Conservation (phyloP, 345 rosid genomes). For the Bruguiera gymnorhiza region DNA sequence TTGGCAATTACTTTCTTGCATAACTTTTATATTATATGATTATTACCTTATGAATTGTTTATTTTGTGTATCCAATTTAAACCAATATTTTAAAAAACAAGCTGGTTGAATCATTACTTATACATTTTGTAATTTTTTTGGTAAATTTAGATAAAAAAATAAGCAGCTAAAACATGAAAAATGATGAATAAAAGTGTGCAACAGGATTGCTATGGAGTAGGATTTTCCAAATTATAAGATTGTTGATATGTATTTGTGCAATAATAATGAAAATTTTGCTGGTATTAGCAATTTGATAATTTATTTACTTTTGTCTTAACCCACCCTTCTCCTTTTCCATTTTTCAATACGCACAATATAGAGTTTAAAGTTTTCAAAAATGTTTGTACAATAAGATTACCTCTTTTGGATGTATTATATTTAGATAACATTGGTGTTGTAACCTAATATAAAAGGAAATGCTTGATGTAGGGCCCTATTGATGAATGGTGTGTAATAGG, state of each 20-base stretch:
- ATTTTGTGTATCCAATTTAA: neutral
- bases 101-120: neutral
- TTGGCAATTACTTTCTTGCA: neutral
- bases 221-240: conserved; percentile 71
- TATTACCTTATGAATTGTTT: neutral
- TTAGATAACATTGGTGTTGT: no score
- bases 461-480: no score
- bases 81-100: neutral
- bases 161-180: conserved; percentile 52
- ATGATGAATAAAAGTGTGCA: conserved; percentile 69
- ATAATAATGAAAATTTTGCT: no score
- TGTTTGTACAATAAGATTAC: no score
- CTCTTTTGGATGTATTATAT: no score
- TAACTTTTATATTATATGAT: neutral
- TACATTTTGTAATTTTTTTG: conserved; percentile 6
- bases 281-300: no score
- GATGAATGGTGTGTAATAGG: no score
- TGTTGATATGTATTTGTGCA: conserved; percentile 45
- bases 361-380: no score
- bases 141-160: conserved; percentile 49
- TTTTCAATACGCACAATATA: no score
- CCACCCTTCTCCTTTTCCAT: no score
- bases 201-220: conserved; percentile 48
- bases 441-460: no score
- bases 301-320: conserved; percentile 12